A percentile compares a stretch with the other conserved stretches of the same genome.
Evolutionary conservation across 148 eudicot genomes (phyloP).

Genomic region (Bassia scoparia): DNA sequence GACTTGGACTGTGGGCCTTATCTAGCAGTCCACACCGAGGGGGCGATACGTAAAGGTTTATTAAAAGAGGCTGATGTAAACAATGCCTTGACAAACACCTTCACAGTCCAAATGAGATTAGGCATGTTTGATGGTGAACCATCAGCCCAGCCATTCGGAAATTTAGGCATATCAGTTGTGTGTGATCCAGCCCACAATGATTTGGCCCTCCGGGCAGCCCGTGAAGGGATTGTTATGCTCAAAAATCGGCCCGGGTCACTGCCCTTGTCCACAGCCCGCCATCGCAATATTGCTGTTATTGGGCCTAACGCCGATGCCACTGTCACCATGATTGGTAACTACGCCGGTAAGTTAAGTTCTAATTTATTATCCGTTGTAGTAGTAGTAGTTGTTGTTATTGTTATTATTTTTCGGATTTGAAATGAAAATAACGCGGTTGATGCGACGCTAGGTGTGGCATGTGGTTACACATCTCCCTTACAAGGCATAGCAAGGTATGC

Average conservation of each 20-base stretch:
- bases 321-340: constrained; percentile 58
- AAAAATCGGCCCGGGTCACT: constrained; percentile 46
- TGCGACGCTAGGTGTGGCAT: constrained; percentile 49
- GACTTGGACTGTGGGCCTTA: constrained; percentile 98
- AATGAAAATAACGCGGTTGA: background rate
- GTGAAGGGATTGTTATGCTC: constrained; percentile 79
- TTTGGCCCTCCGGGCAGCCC: constrained; percentile 83
- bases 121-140: constrained; percentile 92
- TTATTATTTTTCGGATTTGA: too few species aligned
- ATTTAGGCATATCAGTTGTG: constrained; percentile 66
- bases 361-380: too few species aligned
- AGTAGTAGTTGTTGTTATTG: too few species aligned
- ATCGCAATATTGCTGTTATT: constrained; percentile 46
- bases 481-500: constrained; percentile 71
- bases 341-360: constrained; percentile 45
- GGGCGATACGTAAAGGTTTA: constrained; percentile 52
- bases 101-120: constrained; percentile 78
- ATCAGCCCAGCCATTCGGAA: constrained; percentile 53
- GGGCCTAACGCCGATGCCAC: constrained; percentile 66
- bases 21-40: constrained; percentile 64
- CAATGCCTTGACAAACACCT: constrained; percentile 55
- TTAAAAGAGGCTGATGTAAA: constrained; percentile 63
- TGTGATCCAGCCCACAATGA: constrained; percentile 66
- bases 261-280: constrained; percentile 47
- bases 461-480: constrained; percentile 64